These are phyloP conservation scores for Discostella stelligeroides DNA, from an alignment of 108 stramenopile genomes.

Conservation along the genomic window DNA sequence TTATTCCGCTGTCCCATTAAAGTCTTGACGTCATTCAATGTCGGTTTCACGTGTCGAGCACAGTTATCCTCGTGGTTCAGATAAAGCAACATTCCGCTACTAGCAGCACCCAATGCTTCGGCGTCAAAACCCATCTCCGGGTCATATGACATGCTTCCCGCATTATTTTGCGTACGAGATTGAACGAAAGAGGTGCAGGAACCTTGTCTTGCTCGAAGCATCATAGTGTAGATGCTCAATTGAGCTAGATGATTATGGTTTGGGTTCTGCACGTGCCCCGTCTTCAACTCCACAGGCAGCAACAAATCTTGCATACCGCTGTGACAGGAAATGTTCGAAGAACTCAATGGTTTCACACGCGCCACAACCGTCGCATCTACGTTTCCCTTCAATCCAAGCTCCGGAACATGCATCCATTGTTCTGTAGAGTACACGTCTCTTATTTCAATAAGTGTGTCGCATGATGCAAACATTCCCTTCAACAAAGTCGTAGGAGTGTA, in stretches of 20 bases:
- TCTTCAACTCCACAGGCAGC: constrained; percentile 85
- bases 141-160: background rate
- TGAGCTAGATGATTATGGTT: constrained; percentile 80
- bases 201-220: constrained; percentile 75
- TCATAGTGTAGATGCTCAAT: constrained; percentile 81
- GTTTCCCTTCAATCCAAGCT: constrained; percentile 82
- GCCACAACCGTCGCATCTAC: constrained; percentile 81
- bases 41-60: constrained; percentile 68
- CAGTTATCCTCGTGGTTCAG: constrained; percentile 64
- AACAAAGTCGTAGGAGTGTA: constrained; percentile 11
- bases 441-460: constrained; percentile 29
- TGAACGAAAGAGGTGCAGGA: constrained; percentile 20
- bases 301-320: constrained; percentile 33
- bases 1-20: constrained; percentile 79
- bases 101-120: constrained; percentile 41
- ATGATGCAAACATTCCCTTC: constrained; percentile 40
- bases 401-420: constrained; percentile 70
- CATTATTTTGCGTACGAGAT: too few species aligned
- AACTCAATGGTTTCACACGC: constrained; percentile 31
- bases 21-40: constrained; percentile 66
- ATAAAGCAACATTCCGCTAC: constrained; percentile 77
- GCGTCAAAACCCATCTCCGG: background rate
- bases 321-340: background rate
- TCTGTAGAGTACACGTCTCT: constrained; percentile 57
- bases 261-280: constrained; percentile 77